These are phyloP conservation scores for Kodamaea alishanica DNA, from an alignment of 1,139 yeast genomes.

Conservation along the genomic window DNA sequence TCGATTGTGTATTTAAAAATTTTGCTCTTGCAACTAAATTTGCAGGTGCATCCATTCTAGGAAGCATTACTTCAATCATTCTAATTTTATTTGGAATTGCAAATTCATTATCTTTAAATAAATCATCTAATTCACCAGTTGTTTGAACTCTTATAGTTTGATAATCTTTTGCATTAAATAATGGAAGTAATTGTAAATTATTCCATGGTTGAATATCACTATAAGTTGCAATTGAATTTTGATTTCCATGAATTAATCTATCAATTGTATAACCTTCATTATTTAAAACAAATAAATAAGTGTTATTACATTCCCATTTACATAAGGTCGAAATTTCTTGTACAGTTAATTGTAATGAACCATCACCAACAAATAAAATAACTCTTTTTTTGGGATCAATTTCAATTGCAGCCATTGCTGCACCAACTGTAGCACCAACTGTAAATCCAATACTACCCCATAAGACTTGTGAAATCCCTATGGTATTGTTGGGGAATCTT, in stretches of 20 bases:
- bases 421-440: constrained; percentile 32
- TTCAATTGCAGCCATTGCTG: constrained; percentile 50
- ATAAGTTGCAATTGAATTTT: constrained; percentile 48
- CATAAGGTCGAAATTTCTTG: constrained; percentile 84
- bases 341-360: constrained; percentile 82
- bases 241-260: constrained; percentile 79
- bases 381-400: constrained; percentile 67
- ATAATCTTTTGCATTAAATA: constrained; percentile 66
- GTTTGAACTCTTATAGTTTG: constrained; percentile 56
- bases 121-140: constrained; percentile 61
- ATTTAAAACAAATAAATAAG: constrained; percentile 78
- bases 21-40: constrained; percentile 49
- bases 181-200: constrained; percentile 61
- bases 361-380: constrained; percentile 82
- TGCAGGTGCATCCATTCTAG: constrained; percentile 77
- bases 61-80: constrained; percentile 75
- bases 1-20: constrained; percentile 65
- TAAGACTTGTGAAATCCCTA: constrained; percentile 39
- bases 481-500: constrained; percentile 30
- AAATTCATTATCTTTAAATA: constrained; percentile 54
- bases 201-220: constrained; percentile 84
- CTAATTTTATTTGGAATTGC: constrained; percentile 63
- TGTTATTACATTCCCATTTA: constrained; percentile 67
- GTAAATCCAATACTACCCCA: constrained; percentile 33
- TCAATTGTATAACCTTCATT: constrained; percentile 89